These are phyloP conservation scores for Jasminum sambac DNA, from an alignment of 257 asterid species.

Conservation along the genomic window DNA sequence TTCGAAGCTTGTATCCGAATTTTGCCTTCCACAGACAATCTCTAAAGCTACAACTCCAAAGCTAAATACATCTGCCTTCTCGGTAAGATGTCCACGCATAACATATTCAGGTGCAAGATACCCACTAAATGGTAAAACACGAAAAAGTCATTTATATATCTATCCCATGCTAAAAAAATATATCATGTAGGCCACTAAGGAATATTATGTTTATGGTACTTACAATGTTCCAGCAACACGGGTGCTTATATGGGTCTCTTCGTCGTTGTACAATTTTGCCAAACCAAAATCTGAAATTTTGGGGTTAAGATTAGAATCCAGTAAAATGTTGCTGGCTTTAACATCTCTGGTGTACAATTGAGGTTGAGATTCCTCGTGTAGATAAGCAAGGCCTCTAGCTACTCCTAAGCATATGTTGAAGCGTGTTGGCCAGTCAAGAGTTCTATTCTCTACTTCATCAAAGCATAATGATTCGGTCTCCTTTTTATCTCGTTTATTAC, in stretches of 20 bases:
- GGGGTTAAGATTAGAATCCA: constrained; percentile 57
- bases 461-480: constrained; percentile 1
- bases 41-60: constrained; percentile 75
- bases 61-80: constrained; percentile 67
- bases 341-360: constrained; percentile 72
- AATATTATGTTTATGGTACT: constrained; percentile 24
- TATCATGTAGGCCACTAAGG: not conserved
- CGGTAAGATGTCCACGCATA: constrained; percentile 75
- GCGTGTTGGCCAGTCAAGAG: constrained; percentile 70
- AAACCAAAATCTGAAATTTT: constrained; percentile 77
- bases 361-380: constrained; percentile 69
- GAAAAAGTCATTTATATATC: not conserved
- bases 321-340: constrained; percentile 75
- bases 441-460: constrained; percentile 39
- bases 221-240: constrained; percentile 90
- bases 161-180: too few relatives aligned
- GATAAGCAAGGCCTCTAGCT: constrained; percentile 75
- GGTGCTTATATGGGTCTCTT: constrained; percentile 79
- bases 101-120: constrained; percentile 82
- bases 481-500: constrained; percentile 15
- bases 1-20: constrained; percentile 53
- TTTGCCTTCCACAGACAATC: constrained; percentile 62
- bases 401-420: constrained; percentile 70
- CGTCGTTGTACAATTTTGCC: constrained; percentile 75
- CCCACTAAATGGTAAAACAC: constrained; percentile 42